Conservation (phyloP, 257 asterid genomes). For the Jacaranda mimosifolia region DNA sequence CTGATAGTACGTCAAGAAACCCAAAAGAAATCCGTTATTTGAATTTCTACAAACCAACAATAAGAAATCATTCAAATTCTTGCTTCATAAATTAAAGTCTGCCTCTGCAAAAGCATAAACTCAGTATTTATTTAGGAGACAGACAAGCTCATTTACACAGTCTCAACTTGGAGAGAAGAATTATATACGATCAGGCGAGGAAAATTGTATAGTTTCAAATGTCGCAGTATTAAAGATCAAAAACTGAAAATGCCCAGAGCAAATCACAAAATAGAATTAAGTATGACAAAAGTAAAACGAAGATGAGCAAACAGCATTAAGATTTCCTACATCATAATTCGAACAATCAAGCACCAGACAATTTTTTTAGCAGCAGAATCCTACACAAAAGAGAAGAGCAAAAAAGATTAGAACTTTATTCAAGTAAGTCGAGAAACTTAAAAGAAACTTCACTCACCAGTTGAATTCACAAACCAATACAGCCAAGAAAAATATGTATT, state of each 20-base stretch:
- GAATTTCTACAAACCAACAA: conserved; percentile 30
- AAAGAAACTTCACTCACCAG: conserved; percentile 33
- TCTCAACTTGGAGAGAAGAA: conserved; percentile 11
- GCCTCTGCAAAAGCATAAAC: conserved; percentile 1
- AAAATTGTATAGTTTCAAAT: neutral
- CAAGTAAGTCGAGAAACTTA: conserved; percentile 27
- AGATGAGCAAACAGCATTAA: conserved; percentile 20
- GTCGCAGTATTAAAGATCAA: conserved; percentile 17
- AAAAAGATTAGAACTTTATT: conserved; percentile 22
- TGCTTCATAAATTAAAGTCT: neutral
- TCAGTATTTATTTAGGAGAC: neutral
- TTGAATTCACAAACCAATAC: conserved; percentile 12
- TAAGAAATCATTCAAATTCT: conserved; percentile 25
- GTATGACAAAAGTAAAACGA: neutral
- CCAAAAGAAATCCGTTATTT: conserved; percentile 21
- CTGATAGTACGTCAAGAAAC: conserved; percentile 10
- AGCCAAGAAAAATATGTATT: neutral
- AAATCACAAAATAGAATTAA: neutral
- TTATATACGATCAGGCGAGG: too few relatives aligned
- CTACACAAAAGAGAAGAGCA: conserved; percentile 14
- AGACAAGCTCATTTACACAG: conserved; percentile 22
- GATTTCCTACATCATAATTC: conserved; percentile 44
- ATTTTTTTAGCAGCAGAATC: conserved; percentile 36
- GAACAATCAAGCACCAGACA: conserved; percentile 30
- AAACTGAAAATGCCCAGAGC: conserved; percentile 9